Evolutionary conservation across 1,139 yeast genomes (phyloP).

Genomic region (Taphrina deformans): DNA sequence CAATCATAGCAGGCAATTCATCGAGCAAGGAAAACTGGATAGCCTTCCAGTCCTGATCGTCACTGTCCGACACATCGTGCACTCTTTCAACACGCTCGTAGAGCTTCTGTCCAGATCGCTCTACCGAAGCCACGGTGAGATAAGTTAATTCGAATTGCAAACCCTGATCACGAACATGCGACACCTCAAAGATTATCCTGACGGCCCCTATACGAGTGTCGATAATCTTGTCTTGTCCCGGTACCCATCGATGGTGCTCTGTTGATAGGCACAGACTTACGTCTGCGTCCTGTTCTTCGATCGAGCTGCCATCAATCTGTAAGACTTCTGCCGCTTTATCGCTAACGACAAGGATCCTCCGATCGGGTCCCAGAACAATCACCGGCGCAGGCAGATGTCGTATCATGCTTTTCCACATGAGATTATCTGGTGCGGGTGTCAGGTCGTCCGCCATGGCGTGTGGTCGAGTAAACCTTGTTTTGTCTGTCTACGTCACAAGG

Average conservation of each 20-base stretch:
- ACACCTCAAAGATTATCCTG: background rate
- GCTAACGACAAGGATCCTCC: slow-evolving; percentile 7
- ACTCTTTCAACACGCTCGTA: background rate
- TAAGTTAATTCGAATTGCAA: background rate
- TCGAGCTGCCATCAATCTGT: background rate
- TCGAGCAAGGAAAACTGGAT: slow-evolving; percentile 15
- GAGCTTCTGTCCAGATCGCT: background rate
- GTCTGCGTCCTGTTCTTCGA: slow-evolving; percentile 4
- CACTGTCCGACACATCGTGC: background rate
- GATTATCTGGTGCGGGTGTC: background rate
- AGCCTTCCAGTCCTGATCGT: slow-evolving; percentile 16
- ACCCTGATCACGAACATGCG: background rate
- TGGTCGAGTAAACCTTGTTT: background rate
- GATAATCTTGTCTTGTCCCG: slow-evolving; percentile 3
- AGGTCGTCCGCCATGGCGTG: background rate
- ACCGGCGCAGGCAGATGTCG: slow-evolving; percentile 15
- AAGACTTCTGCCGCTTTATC: slow-evolving; percentile 12
- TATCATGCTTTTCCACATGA: slow-evolving; percentile 3
- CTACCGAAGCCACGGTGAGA: slow-evolving; percentile 2
- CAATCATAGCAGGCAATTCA: slow-evolving; percentile 22
- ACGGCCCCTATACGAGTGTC: slow-evolving; percentile 19
- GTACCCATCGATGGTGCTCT: slow-evolving; percentile 1
- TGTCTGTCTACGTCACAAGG: background rate
- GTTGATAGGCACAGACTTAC: background rate
- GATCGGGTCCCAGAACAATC: slow-evolving; percentile 4